phyloP scores from a whole-genome alignment of 441 rosid genomes.

The Pelargonium myrrhifolium region DNA sequence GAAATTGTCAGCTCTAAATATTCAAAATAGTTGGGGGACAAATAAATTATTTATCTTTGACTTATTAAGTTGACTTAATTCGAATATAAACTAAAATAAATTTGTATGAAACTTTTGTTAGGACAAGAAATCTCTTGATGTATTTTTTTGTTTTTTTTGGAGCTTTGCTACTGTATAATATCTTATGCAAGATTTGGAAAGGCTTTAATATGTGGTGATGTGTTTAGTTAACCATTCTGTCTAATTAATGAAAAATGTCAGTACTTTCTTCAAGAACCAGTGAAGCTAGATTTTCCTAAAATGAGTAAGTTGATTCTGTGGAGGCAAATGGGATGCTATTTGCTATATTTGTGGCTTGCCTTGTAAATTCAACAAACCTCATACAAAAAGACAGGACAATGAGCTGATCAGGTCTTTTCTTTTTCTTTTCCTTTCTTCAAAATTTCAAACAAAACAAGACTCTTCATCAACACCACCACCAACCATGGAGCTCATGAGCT shows the following conservation, averaged over 20 bases:
- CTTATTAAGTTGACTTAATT: no score
- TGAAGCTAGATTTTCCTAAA: conserved; percentile 1
- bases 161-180: no score
- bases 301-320: background rate
- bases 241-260: background rate
- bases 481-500: background rate
- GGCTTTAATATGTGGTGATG: background rate
- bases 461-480: background rate
- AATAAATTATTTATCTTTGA: no score
- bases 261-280: background rate
- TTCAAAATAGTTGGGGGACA: no score
- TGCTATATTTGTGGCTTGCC: conserved; percentile 4
- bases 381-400: background rate
- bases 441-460: background rate
- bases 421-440: background rate
- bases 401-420: background rate
- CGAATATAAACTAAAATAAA: no score
- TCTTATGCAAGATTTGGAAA: background rate
- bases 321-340: background rate
- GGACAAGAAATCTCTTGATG: no score
- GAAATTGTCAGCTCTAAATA: no score
- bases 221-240: background rate
- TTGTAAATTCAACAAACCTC: conserved; percentile 3
- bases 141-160: no score
- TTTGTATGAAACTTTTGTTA: no score